These are phyloP conservation scores for Dianthus caryophyllus DNA, from an alignment of 148 eudicot species.

Conservation along the genomic window DNA sequence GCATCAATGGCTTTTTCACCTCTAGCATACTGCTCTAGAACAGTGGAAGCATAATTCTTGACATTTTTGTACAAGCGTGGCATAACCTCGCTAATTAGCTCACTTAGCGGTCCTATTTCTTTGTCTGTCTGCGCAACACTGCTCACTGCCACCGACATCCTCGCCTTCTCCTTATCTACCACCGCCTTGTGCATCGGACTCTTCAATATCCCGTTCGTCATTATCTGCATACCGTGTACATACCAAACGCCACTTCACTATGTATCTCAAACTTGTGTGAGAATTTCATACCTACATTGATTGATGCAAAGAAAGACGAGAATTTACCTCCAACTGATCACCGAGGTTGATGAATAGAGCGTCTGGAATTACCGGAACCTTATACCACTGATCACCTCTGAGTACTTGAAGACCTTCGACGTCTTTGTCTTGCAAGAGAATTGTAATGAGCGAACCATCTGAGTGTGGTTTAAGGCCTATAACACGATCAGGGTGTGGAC, in stretches of 20 bases:
- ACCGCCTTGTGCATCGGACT: conserved; percentile 39
- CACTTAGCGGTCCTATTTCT: conserved; percentile 27
- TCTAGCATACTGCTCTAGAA: conserved; percentile 3
- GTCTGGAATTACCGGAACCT: conserved; percentile 33
- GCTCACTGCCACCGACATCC: conserved; percentile 29
- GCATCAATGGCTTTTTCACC: conserved; percentile 22
- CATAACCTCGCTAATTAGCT: conserved; percentile 23
- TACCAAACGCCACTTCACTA: too few relatives aligned
- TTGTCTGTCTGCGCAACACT: conserved; percentile 15
- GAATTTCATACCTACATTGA: conserved; percentile 33
- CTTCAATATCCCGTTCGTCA: conserved; percentile 39
- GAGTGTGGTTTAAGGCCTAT: conserved; percentile 45
- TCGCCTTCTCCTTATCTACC: conserved; percentile 25
- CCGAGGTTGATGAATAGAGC: conserved; percentile 41
- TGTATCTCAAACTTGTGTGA: too few relatives aligned
- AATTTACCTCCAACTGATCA: conserved; percentile 42
- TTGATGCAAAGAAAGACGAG: conserved; percentile 21
- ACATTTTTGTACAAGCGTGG: conserved; percentile 32
- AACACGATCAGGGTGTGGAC: conserved; percentile 32
- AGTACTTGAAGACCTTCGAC: conserved; percentile 47
- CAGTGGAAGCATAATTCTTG: conserved; percentile 14
- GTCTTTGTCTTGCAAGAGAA: conserved; percentile 41
- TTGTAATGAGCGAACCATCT: conserved; percentile 39
- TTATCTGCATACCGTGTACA: conserved; percentile 39
- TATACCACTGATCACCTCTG: conserved; percentile 39